Evolutionary conservation across 768 basidiomycete species (phyloP).

Genomic region (Psilocybe cubensis): DNA sequence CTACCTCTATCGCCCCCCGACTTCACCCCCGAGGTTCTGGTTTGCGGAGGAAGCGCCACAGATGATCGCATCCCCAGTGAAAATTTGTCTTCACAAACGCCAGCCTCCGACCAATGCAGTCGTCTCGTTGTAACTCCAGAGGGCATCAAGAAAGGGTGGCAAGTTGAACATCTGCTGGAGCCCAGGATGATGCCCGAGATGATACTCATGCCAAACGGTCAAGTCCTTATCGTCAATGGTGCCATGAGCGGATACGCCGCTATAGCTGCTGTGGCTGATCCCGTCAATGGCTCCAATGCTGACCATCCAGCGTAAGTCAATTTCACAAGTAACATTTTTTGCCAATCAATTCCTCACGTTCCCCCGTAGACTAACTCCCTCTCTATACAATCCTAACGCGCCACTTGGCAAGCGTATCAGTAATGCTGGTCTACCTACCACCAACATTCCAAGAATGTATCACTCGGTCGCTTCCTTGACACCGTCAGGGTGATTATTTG

Average conservation of each 20-base stretch:
- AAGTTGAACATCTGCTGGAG: slow-evolving; percentile 43
- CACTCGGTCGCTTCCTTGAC: slow-evolving; percentile 62
- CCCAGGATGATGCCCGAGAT: slow-evolving; percentile 41
- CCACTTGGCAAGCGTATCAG: slow-evolving; percentile 45
- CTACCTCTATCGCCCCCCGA: slow-evolving; percentile 36
- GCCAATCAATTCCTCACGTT: not conserved
- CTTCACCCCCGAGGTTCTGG: slow-evolving; percentile 45
- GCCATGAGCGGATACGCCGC: slow-evolving; percentile 42
- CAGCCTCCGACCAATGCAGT: slow-evolving; percentile 45
- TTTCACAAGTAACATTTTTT: not conserved
- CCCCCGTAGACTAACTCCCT: slow-evolving; percentile 34
- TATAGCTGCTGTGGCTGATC: slow-evolving; percentile 29
- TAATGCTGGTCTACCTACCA: slow-evolving; percentile 43
- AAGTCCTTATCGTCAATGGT: slow-evolving; percentile 46
- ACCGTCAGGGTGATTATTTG: slow-evolving; percentile 38
- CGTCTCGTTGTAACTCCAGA: slow-evolving; percentile 39
- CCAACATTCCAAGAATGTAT: slow-evolving; percentile 56
- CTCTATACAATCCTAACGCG: slow-evolving; percentile 48
- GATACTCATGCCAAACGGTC: slow-evolving; percentile 42
- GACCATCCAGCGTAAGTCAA: slow-evolving; percentile 26
- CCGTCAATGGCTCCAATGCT: slow-evolving; percentile 26
- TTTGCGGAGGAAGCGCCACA: slow-evolving; percentile 46
- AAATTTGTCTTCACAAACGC: slow-evolving; percentile 37
- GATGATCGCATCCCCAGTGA: slow-evolving; percentile 26
- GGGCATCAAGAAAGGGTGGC: slow-evolving; percentile 45